Evolutionary conservation across 176 grass and related monocot species (phyloP), one percentile per base, ranked within the genome.

Genomic region (Cenchrus fungigraminus): DNA sequence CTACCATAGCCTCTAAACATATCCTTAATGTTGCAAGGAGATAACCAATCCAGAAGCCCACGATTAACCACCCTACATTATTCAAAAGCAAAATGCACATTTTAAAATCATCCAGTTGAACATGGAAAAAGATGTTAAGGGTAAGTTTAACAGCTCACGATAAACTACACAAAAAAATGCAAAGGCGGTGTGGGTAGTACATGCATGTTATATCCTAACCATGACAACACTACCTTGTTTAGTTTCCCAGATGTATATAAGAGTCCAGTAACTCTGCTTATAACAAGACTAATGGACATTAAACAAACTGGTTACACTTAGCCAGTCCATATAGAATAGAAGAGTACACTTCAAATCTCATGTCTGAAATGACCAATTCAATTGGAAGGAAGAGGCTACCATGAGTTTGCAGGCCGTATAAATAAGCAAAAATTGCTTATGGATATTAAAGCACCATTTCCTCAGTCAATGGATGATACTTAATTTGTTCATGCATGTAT

Each of bases 61-160:
- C 25, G 25, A 25, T 25, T 25, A 25, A 88, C 93, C 93, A 72
- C 93, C 93, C 93, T 95, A 2, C 82, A 2, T 82, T 29, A 62
- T 40, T 66, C 9, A 80, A 80, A 76, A 32, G 1, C 22, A 74
- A 47, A 79, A 3, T 12, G 2, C 12, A 70, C 14, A 13, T 51
- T 32, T 60, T 15, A 65, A 6, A 70, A 17, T 5, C 15, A 19
- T 8, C 20, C 2, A 66, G 6, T 50, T 72, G 20, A 10, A 65
- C 4, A 11, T 55, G 62, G 12, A 29, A 3, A 43, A 69, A 80
- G 3, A 40, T 40, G 37, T 37, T 37, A 40, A 40, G 37, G 37
- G 37, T 40, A 40, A 40, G 37, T 40, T 40, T 40, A 4, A 34
- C 3, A 40, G 37, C 37, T 40, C 37, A 40, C 37, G 37, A 40